Base-by-base conservation (phyloP, 1,284 basidiomycete genomes). In the Ustilago esculenta region DNA sequence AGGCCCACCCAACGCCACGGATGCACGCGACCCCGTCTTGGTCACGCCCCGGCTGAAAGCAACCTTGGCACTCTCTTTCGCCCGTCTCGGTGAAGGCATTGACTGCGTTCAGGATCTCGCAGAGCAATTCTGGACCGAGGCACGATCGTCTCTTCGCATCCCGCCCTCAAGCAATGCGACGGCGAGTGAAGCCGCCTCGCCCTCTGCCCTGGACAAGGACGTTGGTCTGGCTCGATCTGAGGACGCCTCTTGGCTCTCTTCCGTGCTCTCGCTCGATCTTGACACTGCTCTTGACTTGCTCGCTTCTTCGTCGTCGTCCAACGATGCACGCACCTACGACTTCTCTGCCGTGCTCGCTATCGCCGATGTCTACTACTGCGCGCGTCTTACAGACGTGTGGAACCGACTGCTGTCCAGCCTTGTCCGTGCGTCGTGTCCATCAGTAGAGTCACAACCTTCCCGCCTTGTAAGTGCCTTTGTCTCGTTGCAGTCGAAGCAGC, bases 321-420 rank as follows among this genome's bases (percentile, higher is more conserved):
- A 27, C 11, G 51, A 55, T 14, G 29, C 50, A 1, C 30, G 40
- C 24, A 30, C 37, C 17, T 56, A 48, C 40, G 54, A 58, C 14
- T 55, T 72, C 21, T 71, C 75, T 3, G 72, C 72, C 0, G 35
- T 80, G 18, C 58, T 61, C 23, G 57, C 66, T 39, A 63, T 80
- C 33, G 65, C 77, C 10, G 69, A 74, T 24, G 69, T 55, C 6
- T 50, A 76, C 50, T 78, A 79, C 20, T 44, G 42, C n/a, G 32
- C 59, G 23, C 63, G 75, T 42, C 65, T 78, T 8, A 47, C 52
- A 3, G 39, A 48, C 12, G 68, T 73, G 5, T 80, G 78, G 78
- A 52, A 68, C 18, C 53, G 61, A 10, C 56, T 80, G 2, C 47
- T 78, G 15, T 55, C 51, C 17, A 75, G 66, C 18, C 41, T 79